Percentiles rank a stretch among this genome's conserved stretches.
phyloP scores from a whole-genome alignment of 345 rosid genomes.

The Moringa oleifera region DNA sequence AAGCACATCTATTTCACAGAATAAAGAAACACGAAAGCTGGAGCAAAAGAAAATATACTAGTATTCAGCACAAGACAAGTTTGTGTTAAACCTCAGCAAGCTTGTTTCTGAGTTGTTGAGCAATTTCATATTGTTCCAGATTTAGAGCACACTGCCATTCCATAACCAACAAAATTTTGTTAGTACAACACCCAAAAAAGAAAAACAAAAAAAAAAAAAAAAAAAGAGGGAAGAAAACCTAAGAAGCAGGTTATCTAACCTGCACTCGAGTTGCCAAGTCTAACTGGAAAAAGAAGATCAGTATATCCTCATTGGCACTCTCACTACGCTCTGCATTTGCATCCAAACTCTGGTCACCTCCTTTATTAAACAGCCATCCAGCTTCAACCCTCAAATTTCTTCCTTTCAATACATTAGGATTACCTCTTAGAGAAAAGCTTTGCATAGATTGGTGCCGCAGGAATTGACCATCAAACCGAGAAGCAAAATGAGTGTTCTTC shows the following conservation, averaged over 20 bases:
- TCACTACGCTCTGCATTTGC: constrained; percentile 77
- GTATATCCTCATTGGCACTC: constrained; percentile 82
- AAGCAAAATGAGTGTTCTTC: constrained; percentile 21
- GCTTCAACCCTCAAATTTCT: constrained; percentile 59
- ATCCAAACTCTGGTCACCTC: constrained; percentile 47
- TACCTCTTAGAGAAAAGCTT: constrained; percentile 26
- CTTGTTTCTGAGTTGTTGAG: constrained; percentile 78
- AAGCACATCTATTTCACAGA: background rate
- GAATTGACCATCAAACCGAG: constrained; percentile 29
- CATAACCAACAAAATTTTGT: constrained; percentile 12
- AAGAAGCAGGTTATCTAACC: constrained; percentile 28
- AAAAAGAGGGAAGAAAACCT: background rate
- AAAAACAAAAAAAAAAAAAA: background rate
- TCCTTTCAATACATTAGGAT: constrained; percentile 18
- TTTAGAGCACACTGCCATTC: constrained; percentile 76
- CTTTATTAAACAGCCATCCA: constrained; percentile 80
- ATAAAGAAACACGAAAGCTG: background rate
- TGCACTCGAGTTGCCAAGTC: constrained; percentile 88
- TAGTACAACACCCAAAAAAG: constrained; percentile 4
- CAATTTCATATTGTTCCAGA: constrained; percentile 79
- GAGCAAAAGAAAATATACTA: background rate
- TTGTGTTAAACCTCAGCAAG: constrained; percentile 58
- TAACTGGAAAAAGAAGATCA: constrained; percentile 84
- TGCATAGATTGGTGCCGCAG: constrained; percentile 27
- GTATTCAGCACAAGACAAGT: background rate